phyloP scores from a whole-genome alignment of 768 basidiomycete genomes.

The Hericium alpestre region DNA sequence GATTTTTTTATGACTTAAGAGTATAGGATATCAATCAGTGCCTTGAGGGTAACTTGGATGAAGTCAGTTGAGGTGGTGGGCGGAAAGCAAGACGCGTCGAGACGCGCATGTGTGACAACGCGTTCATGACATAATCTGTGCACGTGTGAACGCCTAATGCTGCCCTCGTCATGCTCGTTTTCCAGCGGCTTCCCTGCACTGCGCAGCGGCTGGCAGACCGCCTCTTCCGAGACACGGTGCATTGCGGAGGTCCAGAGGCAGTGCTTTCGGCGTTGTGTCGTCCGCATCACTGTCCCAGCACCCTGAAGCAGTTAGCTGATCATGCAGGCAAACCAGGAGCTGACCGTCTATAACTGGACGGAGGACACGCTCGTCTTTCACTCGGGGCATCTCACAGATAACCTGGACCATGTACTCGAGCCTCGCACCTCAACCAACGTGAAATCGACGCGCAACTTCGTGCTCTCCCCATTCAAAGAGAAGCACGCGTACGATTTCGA shows the following conservation, averaged over 20 bases:
- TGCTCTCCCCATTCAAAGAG: not conserved
- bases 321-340: constrained; percentile 10
- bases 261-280: no score
- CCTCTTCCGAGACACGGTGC: no score
- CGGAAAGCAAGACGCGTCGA: not conserved
- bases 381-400: not conserved
- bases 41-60: no score
- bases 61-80: no score
- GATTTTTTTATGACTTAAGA: not conserved
- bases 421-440: constrained; percentile 6
- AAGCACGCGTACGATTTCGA: not conserved
- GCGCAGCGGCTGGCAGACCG: not conserved
- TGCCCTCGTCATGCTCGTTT: not conserved
- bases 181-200: not conserved
- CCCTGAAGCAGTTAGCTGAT: not conserved
- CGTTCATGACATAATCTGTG: not conserved
- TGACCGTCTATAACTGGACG: constrained; percentile 30
- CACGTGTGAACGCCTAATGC: not conserved
- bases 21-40: no score
- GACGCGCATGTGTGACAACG: not conserved
- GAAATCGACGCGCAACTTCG: constrained; percentile 3
- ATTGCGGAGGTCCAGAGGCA: no score
- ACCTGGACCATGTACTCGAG: not conserved
- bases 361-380: constrained; percentile 16
- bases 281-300: no score